phyloP scores from a whole-genome alignment of 768 basidiomycete species.

The Mycena haematopus region DNA sequence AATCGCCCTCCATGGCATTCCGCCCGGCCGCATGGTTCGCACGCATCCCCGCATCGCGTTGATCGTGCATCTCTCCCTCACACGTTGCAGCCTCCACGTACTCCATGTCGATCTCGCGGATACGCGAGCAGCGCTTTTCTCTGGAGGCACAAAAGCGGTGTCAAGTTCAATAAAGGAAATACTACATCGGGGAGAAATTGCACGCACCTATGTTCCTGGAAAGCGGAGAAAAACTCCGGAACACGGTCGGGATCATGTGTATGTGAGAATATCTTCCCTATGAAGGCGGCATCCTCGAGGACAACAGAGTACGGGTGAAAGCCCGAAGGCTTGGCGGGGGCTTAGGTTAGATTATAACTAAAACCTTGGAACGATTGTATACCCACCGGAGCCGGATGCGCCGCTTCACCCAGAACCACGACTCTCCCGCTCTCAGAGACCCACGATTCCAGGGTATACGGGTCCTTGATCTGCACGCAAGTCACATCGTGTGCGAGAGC shows the following conservation, averaged over 20 bases:
- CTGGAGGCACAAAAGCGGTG: neutral
- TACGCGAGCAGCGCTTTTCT: neutral
- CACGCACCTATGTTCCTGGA: neutral
- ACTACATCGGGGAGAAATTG: neutral
- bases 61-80: neutral
- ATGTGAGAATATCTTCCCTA: neutral
- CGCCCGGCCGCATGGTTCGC: neutral
- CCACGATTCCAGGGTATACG: neutral
- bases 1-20: neutral
- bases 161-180: neutral
- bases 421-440: neutral
- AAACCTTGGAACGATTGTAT: neutral
- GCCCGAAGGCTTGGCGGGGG: neutral
- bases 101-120: neutral
- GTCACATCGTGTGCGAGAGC: neutral
- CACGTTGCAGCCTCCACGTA: neutral
- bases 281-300: neutral
- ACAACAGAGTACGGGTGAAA: neutral
- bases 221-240: neutral
- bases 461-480: neutral
- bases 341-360: neutral
- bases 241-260: neutral
- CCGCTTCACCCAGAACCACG: neutral
- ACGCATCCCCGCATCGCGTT: neutral
- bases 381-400: neutral